phyloP scores from a whole-genome alignment of 306 rosid species.

The Leucaena leucocephala region DNA sequence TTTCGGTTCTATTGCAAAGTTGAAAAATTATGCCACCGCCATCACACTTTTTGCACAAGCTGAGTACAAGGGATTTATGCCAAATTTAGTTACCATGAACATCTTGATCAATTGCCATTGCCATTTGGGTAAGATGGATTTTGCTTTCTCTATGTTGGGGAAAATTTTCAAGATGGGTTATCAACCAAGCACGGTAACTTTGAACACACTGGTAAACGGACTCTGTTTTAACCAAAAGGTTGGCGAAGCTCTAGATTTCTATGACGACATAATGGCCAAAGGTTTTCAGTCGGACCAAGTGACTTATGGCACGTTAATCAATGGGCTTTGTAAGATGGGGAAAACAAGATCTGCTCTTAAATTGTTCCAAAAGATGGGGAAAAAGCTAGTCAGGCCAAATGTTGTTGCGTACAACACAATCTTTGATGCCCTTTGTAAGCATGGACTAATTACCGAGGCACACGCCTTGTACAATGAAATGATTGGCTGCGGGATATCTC shows the following conservation, averaged over 20 bases:
- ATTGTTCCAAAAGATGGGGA: not conserved
- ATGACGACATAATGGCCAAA: not conserved
- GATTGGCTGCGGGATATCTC: not conserved
- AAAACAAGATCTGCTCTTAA: not conserved
- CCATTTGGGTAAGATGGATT: not conserved
- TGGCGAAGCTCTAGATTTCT: not conserved
- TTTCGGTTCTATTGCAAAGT: not conserved
- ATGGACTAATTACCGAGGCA: not conserved
- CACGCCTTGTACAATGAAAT: not conserved
- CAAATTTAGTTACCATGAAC: not conserved
- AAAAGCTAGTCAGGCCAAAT: not conserved
- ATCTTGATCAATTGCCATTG: constrained; percentile 1
- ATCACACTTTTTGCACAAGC: not conserved
- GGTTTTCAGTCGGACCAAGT: not conserved
- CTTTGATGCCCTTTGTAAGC: not conserved
- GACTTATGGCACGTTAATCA: not conserved
- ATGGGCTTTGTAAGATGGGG: not conserved
- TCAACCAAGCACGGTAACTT: not conserved
- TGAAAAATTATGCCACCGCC: not conserved
- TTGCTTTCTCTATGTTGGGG: not conserved
- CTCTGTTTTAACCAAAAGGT: not conserved
- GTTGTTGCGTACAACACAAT: not conserved
- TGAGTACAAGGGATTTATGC: not conserved
- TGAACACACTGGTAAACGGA: not conserved
- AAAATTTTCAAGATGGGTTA: not conserved